Conservation (phyloP, 225 moss, liverwort and hornwort species). For the Rhytidiadelphus loreus region DNA sequence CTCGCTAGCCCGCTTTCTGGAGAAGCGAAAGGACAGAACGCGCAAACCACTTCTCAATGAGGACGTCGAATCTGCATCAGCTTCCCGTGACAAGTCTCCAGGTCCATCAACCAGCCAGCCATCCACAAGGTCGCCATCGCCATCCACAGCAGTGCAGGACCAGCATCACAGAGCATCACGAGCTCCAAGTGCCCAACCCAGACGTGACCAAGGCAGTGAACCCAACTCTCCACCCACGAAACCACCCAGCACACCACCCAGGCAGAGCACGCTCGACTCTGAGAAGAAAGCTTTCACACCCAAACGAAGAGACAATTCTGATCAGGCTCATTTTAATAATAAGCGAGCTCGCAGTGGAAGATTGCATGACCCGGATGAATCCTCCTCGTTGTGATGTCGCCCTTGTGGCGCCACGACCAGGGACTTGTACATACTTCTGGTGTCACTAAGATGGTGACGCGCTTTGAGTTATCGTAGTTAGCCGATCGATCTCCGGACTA, state of each 20-base stretch:
- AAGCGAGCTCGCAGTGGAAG: slow-evolving; percentile 4
- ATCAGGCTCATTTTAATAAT: background rate
- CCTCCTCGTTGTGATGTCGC: background rate
- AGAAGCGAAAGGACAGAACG: slow-evolving; percentile 83
- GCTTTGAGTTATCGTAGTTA: background rate
- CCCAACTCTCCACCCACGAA: slow-evolving; percentile 24
- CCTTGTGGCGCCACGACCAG: background rate
- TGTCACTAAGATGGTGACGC: slow-evolving; percentile 2
- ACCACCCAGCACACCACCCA: slow-evolving; percentile 17
- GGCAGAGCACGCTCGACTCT: background rate
- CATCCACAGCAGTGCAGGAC: background rate
- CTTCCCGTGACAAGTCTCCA: slow-evolving; percentile 17
- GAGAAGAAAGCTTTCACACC: slow-evolving; percentile 3
- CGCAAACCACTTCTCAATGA: slow-evolving; percentile 9
- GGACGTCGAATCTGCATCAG: slow-evolving; percentile 3
- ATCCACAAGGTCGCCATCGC: slow-evolving; percentile 13
- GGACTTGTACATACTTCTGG: background rate
- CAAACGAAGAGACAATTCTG: background rate
- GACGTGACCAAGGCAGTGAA: slow-evolving; percentile 13
- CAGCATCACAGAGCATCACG: background rate
- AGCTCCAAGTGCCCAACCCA: background rate
- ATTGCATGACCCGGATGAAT: background rate
- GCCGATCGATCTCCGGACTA: background rate
- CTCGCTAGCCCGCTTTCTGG: slow-evolving; percentile 77
- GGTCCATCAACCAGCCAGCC: slow-evolving; percentile 3